A percentile compares a stretch with the other conserved stretches of the same genome.
phyloP scores from a whole-genome alignment of 176 grass and related monocot species.

The Zea mays region DNA sequence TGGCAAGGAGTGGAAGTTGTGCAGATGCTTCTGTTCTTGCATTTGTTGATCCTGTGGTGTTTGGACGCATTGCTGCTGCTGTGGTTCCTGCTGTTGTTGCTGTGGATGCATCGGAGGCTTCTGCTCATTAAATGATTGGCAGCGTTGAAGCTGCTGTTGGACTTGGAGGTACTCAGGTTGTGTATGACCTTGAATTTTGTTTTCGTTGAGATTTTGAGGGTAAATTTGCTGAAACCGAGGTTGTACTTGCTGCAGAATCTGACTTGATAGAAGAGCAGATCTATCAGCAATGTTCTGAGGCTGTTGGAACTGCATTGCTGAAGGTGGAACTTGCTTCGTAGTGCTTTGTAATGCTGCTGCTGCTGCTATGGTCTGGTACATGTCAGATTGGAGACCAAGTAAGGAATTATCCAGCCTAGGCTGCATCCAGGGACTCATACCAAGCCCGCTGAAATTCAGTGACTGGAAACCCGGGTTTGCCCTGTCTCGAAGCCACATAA shows the following conservation, averaged over 20 bases:
- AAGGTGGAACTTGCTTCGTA: constrained; percentile 56
- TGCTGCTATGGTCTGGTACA: constrained; percentile 61
- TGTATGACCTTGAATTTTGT: constrained; percentile 55
- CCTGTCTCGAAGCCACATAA: constrained; percentile 68
- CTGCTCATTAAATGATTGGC: constrained; percentile 58
- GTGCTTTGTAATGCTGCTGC: constrained; percentile 49
- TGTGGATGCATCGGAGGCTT: constrained; percentile 37
- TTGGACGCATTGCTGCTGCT: constrained; percentile 50
- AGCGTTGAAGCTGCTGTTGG: constrained; percentile 51
- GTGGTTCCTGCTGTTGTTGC: constrained; percentile 43
- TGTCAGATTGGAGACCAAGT: constrained; percentile 67
- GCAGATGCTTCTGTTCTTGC: constrained; percentile 53
- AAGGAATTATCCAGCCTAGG: constrained; percentile 60
- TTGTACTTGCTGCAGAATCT: constrained; percentile 67
- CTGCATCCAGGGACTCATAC: constrained; percentile 70
- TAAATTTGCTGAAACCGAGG: constrained; percentile 60
- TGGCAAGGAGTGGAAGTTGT: constrained; percentile 39
- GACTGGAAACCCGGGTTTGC: constrained; percentile 69
- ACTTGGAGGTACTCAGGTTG: constrained; percentile 67
- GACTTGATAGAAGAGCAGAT: constrained; percentile 51
- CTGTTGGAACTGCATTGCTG: constrained; percentile 81
- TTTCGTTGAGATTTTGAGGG: constrained; percentile 49
- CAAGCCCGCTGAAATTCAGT: constrained; percentile 73
- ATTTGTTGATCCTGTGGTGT: constrained; percentile 64
- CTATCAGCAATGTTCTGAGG: constrained; percentile 54